Conservation (phyloP, 2,329 filamentous ascomycete species). For the Orbilia quercus region DNA sequence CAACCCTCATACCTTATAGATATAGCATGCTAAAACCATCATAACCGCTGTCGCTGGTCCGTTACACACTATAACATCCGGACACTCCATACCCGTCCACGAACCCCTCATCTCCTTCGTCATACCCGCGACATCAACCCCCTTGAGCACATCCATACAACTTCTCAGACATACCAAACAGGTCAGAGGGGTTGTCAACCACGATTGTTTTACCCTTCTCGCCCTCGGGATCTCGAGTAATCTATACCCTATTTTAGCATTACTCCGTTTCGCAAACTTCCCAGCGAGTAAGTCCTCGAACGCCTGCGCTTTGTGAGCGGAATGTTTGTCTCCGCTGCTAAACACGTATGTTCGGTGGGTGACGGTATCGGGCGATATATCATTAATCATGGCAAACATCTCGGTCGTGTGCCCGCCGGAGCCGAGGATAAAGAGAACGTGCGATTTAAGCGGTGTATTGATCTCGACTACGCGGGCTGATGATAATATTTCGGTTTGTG, state of each 20-base stretch:
- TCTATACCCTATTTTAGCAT: conserved; percentile 30
- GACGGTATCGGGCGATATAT: conserved; percentile 66
- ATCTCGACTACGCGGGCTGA: conserved; percentile 52
- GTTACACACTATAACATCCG: conserved; percentile 60
- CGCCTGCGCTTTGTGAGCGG: conserved; percentile 71
- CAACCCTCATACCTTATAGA: conserved; percentile 56
- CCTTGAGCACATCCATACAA: conserved; percentile 64
- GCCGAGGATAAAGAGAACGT: conserved; percentile 84
- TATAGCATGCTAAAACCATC: conserved; percentile 58
- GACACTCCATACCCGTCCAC: conserved; percentile 39
- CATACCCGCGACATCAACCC: conserved; percentile 59
- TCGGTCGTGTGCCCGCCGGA: conserved; percentile 95
- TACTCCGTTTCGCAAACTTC: conserved; percentile 43
- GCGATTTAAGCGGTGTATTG: conserved; percentile 59
- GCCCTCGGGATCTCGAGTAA: conserved; percentile 76
- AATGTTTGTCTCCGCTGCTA: conserved; percentile 79
- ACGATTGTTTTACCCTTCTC: conserved; percentile 81
- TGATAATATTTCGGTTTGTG: conserved; percentile 38
- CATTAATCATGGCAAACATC: conserved; percentile 85
- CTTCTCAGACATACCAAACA: conserved; percentile 73
- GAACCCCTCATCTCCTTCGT: conserved; percentile 46
- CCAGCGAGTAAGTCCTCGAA: conserved; percentile 69
- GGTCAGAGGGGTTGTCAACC: conserved; percentile 77
- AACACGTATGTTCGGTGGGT: conserved; percentile 83
- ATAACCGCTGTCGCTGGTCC: conserved; percentile 60